These are phyloP conservation scores for Lophiotrema nucula DNA, from an alignment of 495 filamentous ascomycete genomes.

Conservation along the genomic window DNA sequence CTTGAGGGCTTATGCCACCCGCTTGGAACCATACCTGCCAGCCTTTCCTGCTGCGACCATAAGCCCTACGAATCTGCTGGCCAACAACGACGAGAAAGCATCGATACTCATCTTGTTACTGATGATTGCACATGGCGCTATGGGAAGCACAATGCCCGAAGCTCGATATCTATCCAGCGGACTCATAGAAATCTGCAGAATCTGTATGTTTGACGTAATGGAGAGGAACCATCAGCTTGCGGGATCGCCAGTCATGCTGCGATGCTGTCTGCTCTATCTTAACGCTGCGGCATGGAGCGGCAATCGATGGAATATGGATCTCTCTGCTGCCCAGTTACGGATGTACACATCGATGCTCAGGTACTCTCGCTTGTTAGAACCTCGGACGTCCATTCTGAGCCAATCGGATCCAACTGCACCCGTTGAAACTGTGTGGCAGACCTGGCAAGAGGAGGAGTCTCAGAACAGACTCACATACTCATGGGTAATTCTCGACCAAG, in stretches of 20 bases:
- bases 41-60: neutral
- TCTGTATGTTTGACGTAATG: neutral
- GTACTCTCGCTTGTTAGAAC: conserved; percentile 10
- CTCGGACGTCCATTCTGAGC: neutral
- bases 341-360: conserved; percentile 19
- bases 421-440: neutral
- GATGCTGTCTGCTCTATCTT: neutral
- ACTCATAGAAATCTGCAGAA: neutral
- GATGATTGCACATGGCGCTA: neutral
- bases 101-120: neutral
- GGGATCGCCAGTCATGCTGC: neutral
- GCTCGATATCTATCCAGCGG: neutral
- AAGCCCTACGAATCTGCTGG: neutral
- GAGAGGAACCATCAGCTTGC: neutral
- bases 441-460: conserved; percentile 10
- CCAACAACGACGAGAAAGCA: neutral
- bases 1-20: conserved; percentile 9
- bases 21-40: conserved; percentile 14
- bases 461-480: conserved; percentile 1
- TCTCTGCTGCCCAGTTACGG: conserved; percentile 12
- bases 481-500: conserved; percentile 5
- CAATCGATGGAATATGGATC: conserved; percentile 22
- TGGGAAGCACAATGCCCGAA: neutral
- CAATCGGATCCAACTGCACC: neutral
- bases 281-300: conserved; percentile 10